Conservation (phyloP, 108 stramenopile species). For the Skeletonema menzelii region DNA sequence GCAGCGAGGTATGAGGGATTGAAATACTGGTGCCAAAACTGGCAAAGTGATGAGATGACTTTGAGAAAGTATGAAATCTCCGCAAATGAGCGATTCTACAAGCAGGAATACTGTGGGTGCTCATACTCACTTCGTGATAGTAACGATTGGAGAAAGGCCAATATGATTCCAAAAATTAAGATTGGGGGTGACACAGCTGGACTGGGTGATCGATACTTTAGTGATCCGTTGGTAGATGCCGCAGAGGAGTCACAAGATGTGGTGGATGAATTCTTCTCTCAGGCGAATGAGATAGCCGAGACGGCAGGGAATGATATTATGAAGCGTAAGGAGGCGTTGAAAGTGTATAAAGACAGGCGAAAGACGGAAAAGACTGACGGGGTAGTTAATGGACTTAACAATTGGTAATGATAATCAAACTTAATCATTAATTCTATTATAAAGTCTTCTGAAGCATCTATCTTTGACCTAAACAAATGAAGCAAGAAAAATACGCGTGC, state of each 20-base stretch:
- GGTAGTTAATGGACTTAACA: conserved; percentile 52
- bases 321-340: conserved; percentile 50
- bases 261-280: conserved; percentile 64
- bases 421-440: not conserved
- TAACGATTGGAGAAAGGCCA: conserved; percentile 59
- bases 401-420: conserved; percentile 40
- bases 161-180: conserved; percentile 53
- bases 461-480: too few species aligned
- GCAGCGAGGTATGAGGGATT: conserved; percentile 50
- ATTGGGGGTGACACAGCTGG: conserved; percentile 58
- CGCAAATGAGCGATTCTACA: conserved; percentile 56
- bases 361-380: conserved; percentile 55
- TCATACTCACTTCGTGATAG: conserved; percentile 54
- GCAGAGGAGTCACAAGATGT: conserved; percentile 67
- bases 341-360: conserved; percentile 45
- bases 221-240: conserved; percentile 60
- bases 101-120: conserved; percentile 76
- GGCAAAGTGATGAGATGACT: conserved; percentile 64
- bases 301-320: conserved; percentile 41
- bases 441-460: too few species aligned
- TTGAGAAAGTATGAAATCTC: conserved; percentile 60
- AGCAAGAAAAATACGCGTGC: not conserved
- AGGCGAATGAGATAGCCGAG: conserved; percentile 53
- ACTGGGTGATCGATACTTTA: conserved; percentile 59
- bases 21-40: conserved; percentile 47